Percentiles rank a stretch among this genome's conserved stretches.
These are phyloP conservation scores for Talaromyces sp. DNA, from an alignment of 2,329 filamentous ascomycete genomes.

Conservation along the genomic window DNA sequence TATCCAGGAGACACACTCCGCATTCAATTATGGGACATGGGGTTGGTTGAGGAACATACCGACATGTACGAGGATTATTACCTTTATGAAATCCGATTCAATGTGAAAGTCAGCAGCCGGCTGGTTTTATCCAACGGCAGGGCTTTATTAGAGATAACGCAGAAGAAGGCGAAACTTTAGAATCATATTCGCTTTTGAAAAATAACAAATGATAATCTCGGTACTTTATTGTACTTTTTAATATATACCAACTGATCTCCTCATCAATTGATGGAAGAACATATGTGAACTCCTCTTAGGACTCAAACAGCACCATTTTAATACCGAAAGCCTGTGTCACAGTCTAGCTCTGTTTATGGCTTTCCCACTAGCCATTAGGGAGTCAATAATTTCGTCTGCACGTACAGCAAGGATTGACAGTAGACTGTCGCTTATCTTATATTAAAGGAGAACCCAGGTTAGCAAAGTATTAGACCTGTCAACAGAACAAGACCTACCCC, in stretches of 20 bases:
- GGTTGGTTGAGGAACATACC: neutral
- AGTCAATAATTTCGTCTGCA: conserved; percentile 15
- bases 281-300: neutral
- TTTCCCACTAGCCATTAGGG: conserved; percentile 13
- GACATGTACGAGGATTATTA: neutral
- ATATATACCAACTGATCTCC: too few species aligned
- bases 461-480: neutral
- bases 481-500: conserved; percentile 3
- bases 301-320: neutral
- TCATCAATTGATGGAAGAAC: too few species aligned
- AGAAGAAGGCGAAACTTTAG: neutral
- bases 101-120: conserved; percentile 59
- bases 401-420: conserved; percentile 12
- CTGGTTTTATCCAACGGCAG: conserved; percentile 72
- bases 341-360: conserved; percentile 12
- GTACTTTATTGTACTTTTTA: too few species aligned
- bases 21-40: conserved; percentile 59
- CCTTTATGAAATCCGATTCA: neutral
- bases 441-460: neutral
- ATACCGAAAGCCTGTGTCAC: neutral
- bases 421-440: conserved; percentile 10
- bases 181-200: neutral
- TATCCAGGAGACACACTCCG: conserved; percentile 57
- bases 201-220: neutral
- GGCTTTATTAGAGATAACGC: conserved; percentile 35